Evolutionary conservation across 495 filamentous ascomycete genomes (phyloP).

Genomic region (Lasiosphaeria ovina): DNA sequence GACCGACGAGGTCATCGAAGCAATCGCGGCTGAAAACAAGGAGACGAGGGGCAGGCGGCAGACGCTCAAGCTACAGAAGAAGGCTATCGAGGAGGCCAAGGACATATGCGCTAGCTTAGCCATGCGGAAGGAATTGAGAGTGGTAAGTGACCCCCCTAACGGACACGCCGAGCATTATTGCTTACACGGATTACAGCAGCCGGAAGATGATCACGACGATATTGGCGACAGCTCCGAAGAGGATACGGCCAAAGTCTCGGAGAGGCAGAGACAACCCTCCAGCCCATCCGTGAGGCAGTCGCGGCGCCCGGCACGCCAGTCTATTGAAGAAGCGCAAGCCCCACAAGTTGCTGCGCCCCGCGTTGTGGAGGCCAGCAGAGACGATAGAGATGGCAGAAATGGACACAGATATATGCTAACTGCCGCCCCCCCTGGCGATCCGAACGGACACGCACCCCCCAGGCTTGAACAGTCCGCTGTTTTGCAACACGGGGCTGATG

Average conservation of each 20-base stretch:
- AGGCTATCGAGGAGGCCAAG: constrained; percentile 40
- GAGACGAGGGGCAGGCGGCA: constrained; percentile 36
- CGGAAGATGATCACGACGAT: constrained; percentile 20
- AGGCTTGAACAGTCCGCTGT: constrained; percentile 6
- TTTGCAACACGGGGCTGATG: constrained; percentile 5
- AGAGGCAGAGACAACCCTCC: constrained; percentile 5
- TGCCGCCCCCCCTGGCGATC: not conserved
- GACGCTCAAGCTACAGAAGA: constrained; percentile 32
- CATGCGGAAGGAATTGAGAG: constrained; percentile 39
- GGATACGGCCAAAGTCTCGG: constrained; percentile 8
- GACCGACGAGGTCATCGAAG: constrained; percentile 30
- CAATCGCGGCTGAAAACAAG: constrained; percentile 39
- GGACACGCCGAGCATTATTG: not conserved
- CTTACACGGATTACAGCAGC: constrained; percentile 18
- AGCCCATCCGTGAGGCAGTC: constrained; percentile 5
- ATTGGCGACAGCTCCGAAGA: constrained; percentile 24
- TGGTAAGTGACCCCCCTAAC: constrained; percentile 12
- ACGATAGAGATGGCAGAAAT: constrained; percentile 3
- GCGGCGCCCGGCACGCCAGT: constrained; percentile 5
- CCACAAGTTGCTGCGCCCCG: too few relatives aligned
- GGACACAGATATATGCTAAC: constrained; percentile 1
- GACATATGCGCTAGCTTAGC: constrained; percentile 39
- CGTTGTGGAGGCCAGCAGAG: not conserved
- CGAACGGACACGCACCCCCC: not conserved
- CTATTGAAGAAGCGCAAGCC: constrained; percentile 10